phyloP scores from a whole-genome alignment of 768 basidiomycete species.

The Lactifluus pinguis region DNA sequence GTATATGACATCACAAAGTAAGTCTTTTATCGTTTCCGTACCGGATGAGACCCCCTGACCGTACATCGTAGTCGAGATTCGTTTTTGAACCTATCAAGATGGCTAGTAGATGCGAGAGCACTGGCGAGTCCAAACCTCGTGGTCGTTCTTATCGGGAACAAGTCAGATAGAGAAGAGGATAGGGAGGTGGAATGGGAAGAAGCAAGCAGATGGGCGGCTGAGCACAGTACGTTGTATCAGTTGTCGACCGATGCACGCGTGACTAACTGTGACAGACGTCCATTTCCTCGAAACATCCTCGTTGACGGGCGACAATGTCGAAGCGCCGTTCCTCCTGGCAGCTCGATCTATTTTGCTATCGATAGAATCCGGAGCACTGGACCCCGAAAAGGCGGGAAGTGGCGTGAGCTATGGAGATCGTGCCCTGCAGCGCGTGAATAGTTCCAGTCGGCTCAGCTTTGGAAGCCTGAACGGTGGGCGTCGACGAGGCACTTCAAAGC shows the following conservation, averaged over 20 bases:
- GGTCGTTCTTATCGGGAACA: conserved; percentile 88
- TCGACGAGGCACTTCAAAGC: conserved; percentile 45
- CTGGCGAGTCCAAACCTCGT: conserved; percentile 89
- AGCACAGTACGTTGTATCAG: conserved; percentile 59
- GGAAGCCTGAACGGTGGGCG: conserved; percentile 69
- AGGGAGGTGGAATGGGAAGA: conserved; percentile 94
- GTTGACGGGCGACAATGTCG: conserved; percentile 85
- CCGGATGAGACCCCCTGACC: conserved; percentile 8
- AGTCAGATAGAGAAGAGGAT: conserved; percentile 90
- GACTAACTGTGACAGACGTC: conserved; percentile 45
- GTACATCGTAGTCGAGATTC: conserved; percentile 61
- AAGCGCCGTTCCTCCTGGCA: conserved; percentile 83
- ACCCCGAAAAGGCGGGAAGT: conserved; percentile 90
- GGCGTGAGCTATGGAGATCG: conserved; percentile 97
- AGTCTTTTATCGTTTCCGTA: conserved; percentile 30
- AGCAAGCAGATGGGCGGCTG: conserved; percentile 91
- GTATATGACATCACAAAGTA: conserved; percentile 85
- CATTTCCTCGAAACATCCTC: conserved; percentile 94
- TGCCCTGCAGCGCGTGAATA: conserved; percentile 81
- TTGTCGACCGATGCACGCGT: background rate
- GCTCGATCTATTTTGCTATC: conserved; percentile 83
- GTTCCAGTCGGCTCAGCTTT: conserved; percentile 82
- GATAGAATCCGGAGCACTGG: conserved; percentile 83
- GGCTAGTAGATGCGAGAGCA: conserved; percentile 91
- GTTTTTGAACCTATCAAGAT: conserved; percentile 73